Base-by-base conservation (phyloP, 306 rosid genomes). In the Trifolium fragiferum region DNA sequence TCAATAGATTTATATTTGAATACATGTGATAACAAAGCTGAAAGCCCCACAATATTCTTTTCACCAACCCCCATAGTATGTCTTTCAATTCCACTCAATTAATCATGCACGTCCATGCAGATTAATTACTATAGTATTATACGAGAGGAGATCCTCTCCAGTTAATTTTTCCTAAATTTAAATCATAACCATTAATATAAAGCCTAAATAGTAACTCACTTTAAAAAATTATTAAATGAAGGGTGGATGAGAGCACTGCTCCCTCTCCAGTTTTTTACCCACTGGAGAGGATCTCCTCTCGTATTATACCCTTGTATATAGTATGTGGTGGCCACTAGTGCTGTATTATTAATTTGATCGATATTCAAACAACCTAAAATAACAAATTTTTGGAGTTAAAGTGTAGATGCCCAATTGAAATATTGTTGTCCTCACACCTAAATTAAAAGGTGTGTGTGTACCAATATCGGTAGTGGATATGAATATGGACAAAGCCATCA, bases 401-500 rank as follows among this genome's bases (percentile, higher is more conserved):
- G 53, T 74, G 58, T 6, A 59, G 37, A 73, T 21, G 70, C 66
- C 71, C 66, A 14, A 33, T 61, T 73, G 25, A 68, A 63, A 69
- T 27, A 2, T 68, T 67, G 68, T 19, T 82, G 49, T 65, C 80
- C 50, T 47, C 53, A 53, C 65, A 61, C 72, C 63, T n/a, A n/a
- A n/a, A n/a, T n/a, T 73, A 77, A 68, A 73, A 67, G 73, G n/a
- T n/a, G n/a, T n/a, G 18, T n/a, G 23, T 50, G 55, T 57, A 35
- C 37, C 57, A 54, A 55, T 75, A 53, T 51, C 19, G 30, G 50
- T 68, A 77, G 50, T 68, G 80, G 74, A 27, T 53, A 12, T 30
- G 49, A 59, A 32, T 74, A 53, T 60, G 46, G 83, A 78, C 77
- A 82, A 78, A 78, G 5, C 80, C 53, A 78, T 82, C 77, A 67